phyloP scores from a whole-genome alignment of 2,329 filamentous ascomycete species.

The Stylonectria norvegica region DNA sequence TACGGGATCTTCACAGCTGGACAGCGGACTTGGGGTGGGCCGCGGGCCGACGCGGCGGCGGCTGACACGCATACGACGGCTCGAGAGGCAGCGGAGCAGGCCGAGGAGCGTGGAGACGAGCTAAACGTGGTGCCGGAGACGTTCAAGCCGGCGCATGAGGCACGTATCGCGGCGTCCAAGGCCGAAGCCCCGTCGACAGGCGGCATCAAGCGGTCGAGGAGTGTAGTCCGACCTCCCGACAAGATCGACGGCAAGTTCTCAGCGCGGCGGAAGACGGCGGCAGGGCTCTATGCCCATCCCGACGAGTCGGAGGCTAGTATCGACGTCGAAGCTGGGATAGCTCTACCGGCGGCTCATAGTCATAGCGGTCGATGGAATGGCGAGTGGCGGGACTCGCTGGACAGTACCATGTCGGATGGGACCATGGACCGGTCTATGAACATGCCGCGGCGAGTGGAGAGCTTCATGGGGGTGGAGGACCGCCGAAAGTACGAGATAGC shows the following conservation, averaged over 20 bases:
- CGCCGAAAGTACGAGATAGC: constrained; percentile 69
- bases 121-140: constrained; percentile 86
- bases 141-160: constrained; percentile 62
- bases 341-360: not conserved
- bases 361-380: constrained; percentile 1
- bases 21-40: constrained; percentile 92
- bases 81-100: constrained; percentile 78
- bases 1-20: constrained; percentile 95
- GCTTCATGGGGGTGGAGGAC: constrained; percentile 76
- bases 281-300: constrained; percentile 65
- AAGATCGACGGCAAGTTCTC: constrained; percentile 77
- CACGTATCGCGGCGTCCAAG: constrained; percentile 35
- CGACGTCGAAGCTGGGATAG: constrained; percentile 29
- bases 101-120: constrained; percentile 76
- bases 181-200: constrained; percentile 25
- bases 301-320: constrained; percentile 51
- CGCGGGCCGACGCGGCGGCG: constrained; percentile 79
- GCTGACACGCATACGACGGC: constrained; percentile 74
- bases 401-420: constrained; percentile 59
- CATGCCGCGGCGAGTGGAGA: constrained; percentile 66
- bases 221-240: constrained; percentile 67
- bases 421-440: constrained; percentile 60
- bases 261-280: constrained; percentile 62
- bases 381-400: constrained; percentile 55
- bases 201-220: constrained; percentile 47